Conservation (phyloP, 371 early-diverging fungal genomes). For the Catenaria anguillulae region DNA sequence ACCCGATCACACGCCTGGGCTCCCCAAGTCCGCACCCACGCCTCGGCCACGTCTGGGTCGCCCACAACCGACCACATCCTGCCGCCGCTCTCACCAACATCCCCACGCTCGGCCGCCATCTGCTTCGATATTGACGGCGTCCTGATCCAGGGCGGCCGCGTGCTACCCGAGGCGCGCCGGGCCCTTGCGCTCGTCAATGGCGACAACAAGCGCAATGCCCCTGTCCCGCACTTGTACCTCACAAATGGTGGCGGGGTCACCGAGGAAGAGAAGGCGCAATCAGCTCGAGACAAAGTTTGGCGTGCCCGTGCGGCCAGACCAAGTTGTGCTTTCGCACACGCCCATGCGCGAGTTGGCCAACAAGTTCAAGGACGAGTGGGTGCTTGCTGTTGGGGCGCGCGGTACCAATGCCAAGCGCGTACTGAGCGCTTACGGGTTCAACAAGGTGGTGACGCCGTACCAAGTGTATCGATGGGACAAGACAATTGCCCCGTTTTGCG, state of each 20-base stretch:
- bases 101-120: too few species aligned
- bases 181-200: slow-evolving; percentile 44
- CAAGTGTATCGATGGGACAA: slow-evolving; percentile 31
- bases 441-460: slow-evolving; percentile 51
- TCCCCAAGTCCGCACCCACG: too few species aligned
- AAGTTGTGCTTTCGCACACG: slow-evolving; percentile 69
- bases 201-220: slow-evolving; percentile 23
- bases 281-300: slow-evolving; percentile 48
- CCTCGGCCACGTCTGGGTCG: too few species aligned
- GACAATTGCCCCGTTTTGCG: background rate
- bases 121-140: slow-evolving; percentile 30
- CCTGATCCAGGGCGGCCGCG: slow-evolving; percentile 40
- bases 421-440: slow-evolving; percentile 55
- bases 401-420: slow-evolving; percentile 36
- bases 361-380: slow-evolving; percentile 37
- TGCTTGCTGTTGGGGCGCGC: slow-evolving; percentile 56
- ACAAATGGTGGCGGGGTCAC: slow-evolving; percentile 81
- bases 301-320: slow-evolving; percentile 38
- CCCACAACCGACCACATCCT: too few species aligned
- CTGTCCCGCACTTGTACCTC: slow-evolving; percentile 53
- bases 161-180: slow-evolving; percentile 29
- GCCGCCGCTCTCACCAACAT: too few species aligned
- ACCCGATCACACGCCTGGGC: too few species aligned
- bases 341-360: slow-evolving; percentile 53
- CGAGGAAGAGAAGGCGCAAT: slow-evolving; percentile 51